These are phyloP conservation scores for Chlorella sp. DNA, from an alignment of 139 green algal genomes.

Conservation along the genomic window DNA sequence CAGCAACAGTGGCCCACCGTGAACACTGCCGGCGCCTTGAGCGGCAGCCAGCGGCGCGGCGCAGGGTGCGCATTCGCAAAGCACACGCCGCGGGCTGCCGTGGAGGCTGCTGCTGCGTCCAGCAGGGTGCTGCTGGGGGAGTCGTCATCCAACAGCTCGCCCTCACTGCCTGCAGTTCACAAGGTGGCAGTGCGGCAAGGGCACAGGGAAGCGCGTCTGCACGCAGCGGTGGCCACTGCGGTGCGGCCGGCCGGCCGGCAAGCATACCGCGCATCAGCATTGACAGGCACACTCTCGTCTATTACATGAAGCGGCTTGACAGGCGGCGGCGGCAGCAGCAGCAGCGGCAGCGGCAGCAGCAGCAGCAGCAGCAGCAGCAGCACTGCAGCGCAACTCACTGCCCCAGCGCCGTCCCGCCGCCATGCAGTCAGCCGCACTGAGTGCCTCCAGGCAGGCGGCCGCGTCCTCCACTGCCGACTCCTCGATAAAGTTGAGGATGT, in stretches of 20 bases:
- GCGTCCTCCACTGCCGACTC: conserved; percentile 55
- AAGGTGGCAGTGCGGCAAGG: too few species aligned
- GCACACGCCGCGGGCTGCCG: conserved; percentile 63
- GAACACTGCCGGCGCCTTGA: conserved; percentile 40
- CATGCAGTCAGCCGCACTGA: conserved; percentile 56
- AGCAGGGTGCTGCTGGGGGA: conserved; percentile 21
- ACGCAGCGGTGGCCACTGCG: too few species aligned
- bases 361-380: not conserved
- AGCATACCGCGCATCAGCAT: too few species aligned
- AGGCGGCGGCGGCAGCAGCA: not conserved
- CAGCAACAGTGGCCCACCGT: too few species aligned
- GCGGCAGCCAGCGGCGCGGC: conserved; percentile 50
- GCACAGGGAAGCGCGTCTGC: too few species aligned
- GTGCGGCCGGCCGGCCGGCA: too few species aligned
- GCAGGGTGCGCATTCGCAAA: conserved; percentile 65
- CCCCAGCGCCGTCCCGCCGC: conserved; percentile 1
- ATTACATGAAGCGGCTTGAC: too few species aligned
- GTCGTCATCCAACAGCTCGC: conserved; percentile 30
- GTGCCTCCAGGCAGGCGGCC: conserved; percentile 49
- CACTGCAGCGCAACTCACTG: not conserved
- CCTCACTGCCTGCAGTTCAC: not conserved
- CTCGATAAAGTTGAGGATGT: conserved; percentile 64
- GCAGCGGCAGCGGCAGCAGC: too few species aligned
- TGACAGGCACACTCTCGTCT: too few species aligned
- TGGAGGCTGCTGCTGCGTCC: conserved; percentile 48